These are phyloP conservation scores for Lipomyces oligophaga DNA, from an alignment of 805 yeast species.

Conservation along the genomic window DNA sequence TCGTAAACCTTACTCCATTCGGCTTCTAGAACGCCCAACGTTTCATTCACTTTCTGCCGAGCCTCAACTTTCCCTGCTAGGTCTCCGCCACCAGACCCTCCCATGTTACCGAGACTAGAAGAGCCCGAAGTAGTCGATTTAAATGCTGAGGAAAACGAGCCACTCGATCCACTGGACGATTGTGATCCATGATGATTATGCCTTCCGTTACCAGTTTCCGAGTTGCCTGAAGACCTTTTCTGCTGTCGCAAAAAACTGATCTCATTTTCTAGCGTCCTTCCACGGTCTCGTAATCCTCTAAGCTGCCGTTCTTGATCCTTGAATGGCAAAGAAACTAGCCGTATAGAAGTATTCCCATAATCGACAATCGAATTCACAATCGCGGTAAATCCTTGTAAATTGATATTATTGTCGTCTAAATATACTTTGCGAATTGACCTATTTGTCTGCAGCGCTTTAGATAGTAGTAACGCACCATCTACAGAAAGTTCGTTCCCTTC, in stretches of 20 bases:
- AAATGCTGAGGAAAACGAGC: neutral
- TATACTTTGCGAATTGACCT: constrained; percentile 21
- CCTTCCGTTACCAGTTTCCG: neutral
- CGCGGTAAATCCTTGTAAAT: constrained; percentile 30
- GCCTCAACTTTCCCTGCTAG: constrained; percentile 18
- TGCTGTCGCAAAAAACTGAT: constrained; percentile 14
- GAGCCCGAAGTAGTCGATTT: neutral
- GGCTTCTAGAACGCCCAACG: constrained; percentile 14
- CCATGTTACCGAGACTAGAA: neutral
- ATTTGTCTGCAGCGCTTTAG: constrained; percentile 25
- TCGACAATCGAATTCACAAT: constrained; percentile 23
- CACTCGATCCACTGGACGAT: neutral
- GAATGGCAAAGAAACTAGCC: constrained; percentile 13
- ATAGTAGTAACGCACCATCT: constrained; percentile 31
- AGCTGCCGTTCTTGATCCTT: constrained; percentile 18
- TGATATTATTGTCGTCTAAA: constrained; percentile 30
- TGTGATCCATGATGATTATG: neutral
- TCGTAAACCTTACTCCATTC: constrained; percentile 28
- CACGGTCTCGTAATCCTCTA: constrained; percentile 6
- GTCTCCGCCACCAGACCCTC: too few species aligned
- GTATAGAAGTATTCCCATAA: constrained; percentile 7
- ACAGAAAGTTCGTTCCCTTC: constrained; percentile 31
- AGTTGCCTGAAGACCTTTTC: constrained; percentile 11
- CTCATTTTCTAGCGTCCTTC: constrained; percentile 15
- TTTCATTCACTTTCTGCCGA: constrained; percentile 17